Evolutionary conservation across 2,329 filamentous ascomycete genomes (phyloP).

Genomic region (Paecilomyces dactylethromorphus): DNA sequence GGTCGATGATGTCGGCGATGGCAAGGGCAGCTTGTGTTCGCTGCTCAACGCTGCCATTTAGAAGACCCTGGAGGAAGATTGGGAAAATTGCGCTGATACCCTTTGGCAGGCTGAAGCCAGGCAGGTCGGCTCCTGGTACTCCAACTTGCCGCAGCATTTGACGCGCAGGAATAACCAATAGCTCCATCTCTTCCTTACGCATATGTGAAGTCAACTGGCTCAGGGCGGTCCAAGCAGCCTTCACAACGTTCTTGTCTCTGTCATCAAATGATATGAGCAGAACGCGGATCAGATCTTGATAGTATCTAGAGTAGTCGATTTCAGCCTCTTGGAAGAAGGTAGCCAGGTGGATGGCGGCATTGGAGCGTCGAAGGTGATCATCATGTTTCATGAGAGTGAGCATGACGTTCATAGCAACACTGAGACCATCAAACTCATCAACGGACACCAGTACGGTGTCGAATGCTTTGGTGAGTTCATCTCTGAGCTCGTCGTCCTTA

Average conservation of each 20-base stretch:
- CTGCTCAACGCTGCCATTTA: slow-evolving; percentile 93
- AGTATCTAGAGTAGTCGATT: slow-evolving; percentile 90
- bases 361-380: slow-evolving; percentile 75
- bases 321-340: slow-evolving; percentile 77
- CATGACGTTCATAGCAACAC: slow-evolving; percentile 92
- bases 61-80: slow-evolving; percentile 94
- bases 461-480: slow-evolving; percentile 73
- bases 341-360: slow-evolving; percentile 70
- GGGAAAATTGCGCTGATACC: slow-evolving; percentile 94
- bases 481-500: slow-evolving; percentile 65
- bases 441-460: slow-evolving; percentile 87
- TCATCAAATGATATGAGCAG: slow-evolving; percentile 92
- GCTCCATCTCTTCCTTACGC: slow-evolving; percentile 97
- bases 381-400: slow-evolving; percentile 83
- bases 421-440: slow-evolving; percentile 92
- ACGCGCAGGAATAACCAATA: slow-evolving; percentile 76
- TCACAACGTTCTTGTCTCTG: slow-evolving; percentile 73
- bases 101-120: slow-evolving; percentile 87
- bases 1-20: slow-evolving; percentile 92
- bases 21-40: slow-evolving; percentile 85
- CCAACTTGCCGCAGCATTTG: slow-evolving; percentile 84
- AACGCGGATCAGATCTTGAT: slow-evolving; percentile 87
- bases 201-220: slow-evolving; percentile 81
- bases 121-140: slow-evolving; percentile 73
- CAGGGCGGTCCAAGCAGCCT: slow-evolving; percentile 81